These are phyloP conservation scores for Gloeopeniophorella convolvens DNA, from an alignment of 768 basidiomycete species.

Conservation along the genomic window DNA sequence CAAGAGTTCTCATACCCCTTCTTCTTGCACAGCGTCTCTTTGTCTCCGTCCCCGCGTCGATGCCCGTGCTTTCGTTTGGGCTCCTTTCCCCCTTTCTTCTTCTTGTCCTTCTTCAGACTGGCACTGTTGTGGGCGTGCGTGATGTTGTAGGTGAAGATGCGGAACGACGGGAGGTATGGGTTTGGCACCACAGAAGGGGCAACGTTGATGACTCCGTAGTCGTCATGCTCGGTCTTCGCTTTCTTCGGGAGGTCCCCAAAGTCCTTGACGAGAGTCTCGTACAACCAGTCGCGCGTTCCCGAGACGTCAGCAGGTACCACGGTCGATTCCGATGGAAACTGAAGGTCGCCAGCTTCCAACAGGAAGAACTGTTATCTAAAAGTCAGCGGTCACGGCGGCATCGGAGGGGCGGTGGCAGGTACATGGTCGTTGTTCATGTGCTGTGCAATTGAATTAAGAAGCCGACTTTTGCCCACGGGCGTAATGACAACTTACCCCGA, in stretches of 20 bases:
- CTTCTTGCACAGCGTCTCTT: slow-evolving; percentile 38
- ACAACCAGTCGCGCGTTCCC: slow-evolving; percentile 35
- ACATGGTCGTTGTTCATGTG: slow-evolving; percentile 86
- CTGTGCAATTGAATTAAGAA: slow-evolving; percentile 29
- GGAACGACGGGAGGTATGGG: slow-evolving; percentile 72
- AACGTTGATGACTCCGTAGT: slow-evolving; percentile 74
- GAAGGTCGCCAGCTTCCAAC: slow-evolving; percentile 28
- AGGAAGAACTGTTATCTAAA: slow-evolving; percentile 27
- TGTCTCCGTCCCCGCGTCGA: slow-evolving; percentile 26
- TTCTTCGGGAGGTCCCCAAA: slow-evolving; percentile 56
- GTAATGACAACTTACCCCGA: slow-evolving; percentile 55
- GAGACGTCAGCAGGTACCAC: slow-evolving; percentile 12
- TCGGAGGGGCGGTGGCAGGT: slow-evolving; percentile 24
- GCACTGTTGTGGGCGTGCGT: slow-evolving; percentile 31
- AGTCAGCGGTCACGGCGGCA: slow-evolving; percentile 3
- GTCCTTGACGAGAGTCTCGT: slow-evolving; percentile 54
- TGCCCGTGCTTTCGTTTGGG: slow-evolving; percentile 44
- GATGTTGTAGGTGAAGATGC: slow-evolving; percentile 78
- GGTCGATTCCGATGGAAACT: slow-evolving; percentile 17
- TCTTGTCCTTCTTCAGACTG: slow-evolving; percentile 6
- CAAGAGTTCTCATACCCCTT: slow-evolving; percentile 51
- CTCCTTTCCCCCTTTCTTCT: slow-evolving; percentile 26
- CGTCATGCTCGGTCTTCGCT: slow-evolving; percentile 45
- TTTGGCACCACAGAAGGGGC: slow-evolving; percentile 83
- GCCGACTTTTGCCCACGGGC: slow-evolving; percentile 26